Evolutionary conservation across 768 basidiomycete genomes (phyloP), one percentile per base, ranked within the genome.

Genomic region (Megacollybia marginata): DNA sequence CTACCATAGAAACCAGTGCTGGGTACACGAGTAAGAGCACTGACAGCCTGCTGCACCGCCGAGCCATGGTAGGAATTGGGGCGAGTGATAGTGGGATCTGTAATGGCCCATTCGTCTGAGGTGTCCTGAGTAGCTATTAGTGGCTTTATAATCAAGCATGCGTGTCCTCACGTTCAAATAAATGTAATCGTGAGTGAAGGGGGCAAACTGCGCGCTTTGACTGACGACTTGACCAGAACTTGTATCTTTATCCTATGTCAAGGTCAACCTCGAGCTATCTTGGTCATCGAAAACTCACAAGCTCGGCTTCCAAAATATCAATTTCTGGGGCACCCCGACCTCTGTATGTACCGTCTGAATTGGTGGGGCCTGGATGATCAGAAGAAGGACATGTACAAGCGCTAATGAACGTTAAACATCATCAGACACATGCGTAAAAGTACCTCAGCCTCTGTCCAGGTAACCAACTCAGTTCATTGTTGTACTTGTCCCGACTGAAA

Each of bases 281-380:
- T 28, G 23, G 23, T 28, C 23, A 6, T 28, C 2, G 6, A 6
- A 8, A 15, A 40, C 38, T 40, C 38, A 40, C 38, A 13, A 40
- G 74, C 60, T 88, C 82, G 0, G 83, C 85, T 65, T 92, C 88
- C 52, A 91, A 72, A 51, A 91, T 72, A 62, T 92, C 89, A 59
- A 92, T 89, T 65, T 92, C 88, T 4, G 88, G 88, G 0, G 85
- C 80, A 4, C 83, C 82, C 44, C 89, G 82, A 10, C 49, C 49
- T 46, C 34, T 47, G 43, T 48, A 48, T 19, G 20, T 1, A 5
- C 51, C 51, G 15, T 20, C 44, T 9, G 49, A 35, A 43, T 59
- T 59, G 6, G 28, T 47, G 0, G 90, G 90, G 1, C 90, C 90
- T 0, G 89, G 90, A 61, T 92, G 90, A 52, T 89, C 86, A 46